These are phyloP conservation scores for Melastoma candidum DNA, from an alignment of 441 rosid genomes.

Conservation along the genomic window DNA sequence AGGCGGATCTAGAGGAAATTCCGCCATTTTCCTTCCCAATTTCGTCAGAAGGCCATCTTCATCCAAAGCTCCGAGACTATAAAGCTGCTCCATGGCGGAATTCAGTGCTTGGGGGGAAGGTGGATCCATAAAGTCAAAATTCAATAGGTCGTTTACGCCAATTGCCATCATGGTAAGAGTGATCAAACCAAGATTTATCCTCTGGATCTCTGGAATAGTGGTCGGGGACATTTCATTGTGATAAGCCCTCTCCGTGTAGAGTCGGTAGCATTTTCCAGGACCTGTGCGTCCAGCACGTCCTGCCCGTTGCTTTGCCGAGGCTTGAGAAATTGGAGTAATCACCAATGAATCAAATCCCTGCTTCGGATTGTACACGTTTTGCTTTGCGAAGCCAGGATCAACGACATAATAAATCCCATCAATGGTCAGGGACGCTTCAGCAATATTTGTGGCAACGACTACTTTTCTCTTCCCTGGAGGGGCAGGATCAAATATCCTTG, in stretches of 20 bases:
- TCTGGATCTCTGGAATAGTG: slow-evolving; percentile 69
- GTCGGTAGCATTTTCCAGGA: slow-evolving; percentile 82
- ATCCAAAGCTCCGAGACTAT: slow-evolving; percentile 76
- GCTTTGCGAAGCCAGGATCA: slow-evolving; percentile 83
- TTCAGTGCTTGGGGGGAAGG: slow-evolving; percentile 81
- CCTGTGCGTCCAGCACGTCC: slow-evolving; percentile 85
- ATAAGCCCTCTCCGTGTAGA: slow-evolving; percentile 79
- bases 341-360: slow-evolving; percentile 76
- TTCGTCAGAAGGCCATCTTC: slow-evolving; percentile 84
- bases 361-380: slow-evolving; percentile 79
- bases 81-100: slow-evolving; percentile 86
- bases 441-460: slow-evolving; percentile 83
- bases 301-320: slow-evolving; percentile 85
- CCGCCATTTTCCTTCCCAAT: slow-evolving; percentile 87
- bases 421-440: slow-evolving; percentile 77
- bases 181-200: slow-evolving; percentile 63
- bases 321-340: slow-evolving; percentile 79
- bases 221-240: slow-evolving; percentile 89
- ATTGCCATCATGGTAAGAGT: slow-evolving; percentile 74
- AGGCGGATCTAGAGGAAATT: slow-evolving; percentile 86
- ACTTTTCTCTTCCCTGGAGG: slow-evolving; percentile 85
- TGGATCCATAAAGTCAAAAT: slow-evolving; percentile 88
- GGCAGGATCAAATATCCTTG: slow-evolving; percentile 74
- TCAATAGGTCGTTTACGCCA: slow-evolving; percentile 76
- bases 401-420: slow-evolving; percentile 77